Evolutionary conservation across 371 early-diverging fungal species (phyloP).

Genomic region (Mucor plumbeus): DNA sequence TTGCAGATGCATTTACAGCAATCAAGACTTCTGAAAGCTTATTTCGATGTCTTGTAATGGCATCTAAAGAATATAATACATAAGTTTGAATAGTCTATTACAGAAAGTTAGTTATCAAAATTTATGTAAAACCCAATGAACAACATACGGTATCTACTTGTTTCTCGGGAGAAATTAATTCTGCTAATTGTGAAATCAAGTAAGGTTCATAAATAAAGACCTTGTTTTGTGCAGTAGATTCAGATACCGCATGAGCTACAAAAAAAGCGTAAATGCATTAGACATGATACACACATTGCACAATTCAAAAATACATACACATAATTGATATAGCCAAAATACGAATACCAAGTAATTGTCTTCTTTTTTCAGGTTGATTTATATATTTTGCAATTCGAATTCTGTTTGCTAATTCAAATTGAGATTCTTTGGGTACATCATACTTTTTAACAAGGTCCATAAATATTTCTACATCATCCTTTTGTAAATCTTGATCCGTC

Average conservation of each 20-base stretch:
- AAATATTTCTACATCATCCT: slow-evolving; percentile 51
- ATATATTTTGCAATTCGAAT: slow-evolving; percentile 76
- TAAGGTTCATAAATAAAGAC: slow-evolving; percentile 90
- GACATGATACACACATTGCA: background rate
- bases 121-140: slow-evolving; percentile 34
- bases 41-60: slow-evolving; percentile 76
- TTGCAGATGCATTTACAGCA: slow-evolving; percentile 90
- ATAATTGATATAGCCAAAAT: slow-evolving; percentile 82
- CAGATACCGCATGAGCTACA: slow-evolving; percentile 65
- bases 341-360: slow-evolving; percentile 71
- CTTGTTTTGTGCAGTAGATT: slow-evolving; percentile 73
- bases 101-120: background rate
- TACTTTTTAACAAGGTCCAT: slow-evolving; percentile 57
- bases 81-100: slow-evolving; percentile 79
- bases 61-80: slow-evolving; percentile 82
- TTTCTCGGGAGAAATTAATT: slow-evolving; percentile 76
- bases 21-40: slow-evolving; percentile 82
- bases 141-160: slow-evolving; percentile 32
- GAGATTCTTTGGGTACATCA: slow-evolving; percentile 77
- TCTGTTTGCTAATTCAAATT: slow-evolving; percentile 79
- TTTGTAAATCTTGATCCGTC: slow-evolving; percentile 18
- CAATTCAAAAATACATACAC: slow-evolving; percentile 42
- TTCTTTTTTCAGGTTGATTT: slow-evolving; percentile 50
- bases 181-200: slow-evolving; percentile 78
- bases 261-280: background rate